phyloP scores from a whole-genome alignment of 331 rosid genomes.

The Acacia concinna region DNA sequence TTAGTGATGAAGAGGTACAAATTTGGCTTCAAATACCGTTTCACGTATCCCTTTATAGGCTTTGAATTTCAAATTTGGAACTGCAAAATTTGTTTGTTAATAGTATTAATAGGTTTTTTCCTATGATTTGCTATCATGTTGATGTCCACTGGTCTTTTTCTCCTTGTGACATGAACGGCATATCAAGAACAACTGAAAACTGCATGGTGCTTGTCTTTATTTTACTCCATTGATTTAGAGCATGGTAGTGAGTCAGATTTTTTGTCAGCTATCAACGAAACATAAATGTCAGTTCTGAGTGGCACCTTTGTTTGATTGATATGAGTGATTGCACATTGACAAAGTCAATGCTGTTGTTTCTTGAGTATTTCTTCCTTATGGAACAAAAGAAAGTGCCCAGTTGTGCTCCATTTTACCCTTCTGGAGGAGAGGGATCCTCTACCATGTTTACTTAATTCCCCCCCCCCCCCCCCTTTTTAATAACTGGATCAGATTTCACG shows the following conservation, averaged over 20 bases:
- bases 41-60: conserved; percentile 1
- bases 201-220: conserved; percentile 4
- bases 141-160: neutral
- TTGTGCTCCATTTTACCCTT: neutral
- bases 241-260: conserved; percentile 5
- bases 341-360: neutral
- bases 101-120: neutral
- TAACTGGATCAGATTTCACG: neutral
- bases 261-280: neutral
- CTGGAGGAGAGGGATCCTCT: neutral
- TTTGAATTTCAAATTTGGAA: conserved; percentile 18
- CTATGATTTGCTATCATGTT: conserved; percentile 15
- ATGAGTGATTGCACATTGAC: neutral
- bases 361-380: neutral
- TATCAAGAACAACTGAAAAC: conserved; percentile 19
- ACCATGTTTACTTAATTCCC: neutral
- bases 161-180: neutral
- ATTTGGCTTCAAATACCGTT: conserved; percentile 30
- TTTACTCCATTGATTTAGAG: conserved; percentile 11
- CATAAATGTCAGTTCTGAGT: neutral
- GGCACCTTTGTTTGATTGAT: neutral
- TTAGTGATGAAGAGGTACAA: conserved; percentile 77
- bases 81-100: neutral
- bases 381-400: neutral
- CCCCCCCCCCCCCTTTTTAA: neutral